Percentiles rank a stretch among this genome's conserved stretches.
phyloP scores from a whole-genome alignment of 2,329 filamentous ascomycete genomes.

The Arthroderma uncinatum region DNA sequence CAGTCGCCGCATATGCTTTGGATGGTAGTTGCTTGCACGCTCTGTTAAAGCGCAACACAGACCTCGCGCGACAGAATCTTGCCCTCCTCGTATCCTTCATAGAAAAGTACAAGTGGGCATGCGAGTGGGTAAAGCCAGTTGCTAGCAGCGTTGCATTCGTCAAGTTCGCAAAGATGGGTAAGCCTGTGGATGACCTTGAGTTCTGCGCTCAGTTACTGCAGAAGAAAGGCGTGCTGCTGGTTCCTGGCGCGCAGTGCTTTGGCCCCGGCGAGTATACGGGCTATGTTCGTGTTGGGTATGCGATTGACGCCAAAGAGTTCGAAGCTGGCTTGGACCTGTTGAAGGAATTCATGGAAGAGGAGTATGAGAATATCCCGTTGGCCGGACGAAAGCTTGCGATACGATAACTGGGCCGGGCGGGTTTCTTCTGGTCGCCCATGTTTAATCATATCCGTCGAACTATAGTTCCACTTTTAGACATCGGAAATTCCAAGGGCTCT shows the following conservation, averaged over 20 bases:
- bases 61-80: constrained; percentile 57
- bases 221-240: constrained; percentile 60
- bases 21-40: constrained; percentile 51
- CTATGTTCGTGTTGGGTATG: constrained; percentile 68
- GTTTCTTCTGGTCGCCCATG: neutral
- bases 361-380: constrained; percentile 41
- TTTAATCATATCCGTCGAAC: no score
- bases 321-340: constrained; percentile 51
- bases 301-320: constrained; percentile 58
- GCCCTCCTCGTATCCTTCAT: constrained; percentile 57
- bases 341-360: constrained; percentile 45
- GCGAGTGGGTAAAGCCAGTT: constrained; percentile 60
- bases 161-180: constrained; percentile 51
- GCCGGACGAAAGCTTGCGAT: constrained; percentile 8
- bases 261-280: constrained; percentile 59
- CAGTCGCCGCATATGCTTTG: constrained; percentile 64
- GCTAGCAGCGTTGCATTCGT: constrained; percentile 74
- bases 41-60: constrained; percentile 52
- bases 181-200: constrained; percentile 57
- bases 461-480: no score
- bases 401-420: neutral
- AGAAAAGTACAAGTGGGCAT: constrained; percentile 50
- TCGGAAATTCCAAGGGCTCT: no score
- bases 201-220: constrained; percentile 60
- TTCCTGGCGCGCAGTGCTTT: constrained; percentile 65